Evolutionary conservation across 2,329 filamentous ascomycete species (phyloP).

Genomic region (Pseudofabraea citricarpa): DNA sequence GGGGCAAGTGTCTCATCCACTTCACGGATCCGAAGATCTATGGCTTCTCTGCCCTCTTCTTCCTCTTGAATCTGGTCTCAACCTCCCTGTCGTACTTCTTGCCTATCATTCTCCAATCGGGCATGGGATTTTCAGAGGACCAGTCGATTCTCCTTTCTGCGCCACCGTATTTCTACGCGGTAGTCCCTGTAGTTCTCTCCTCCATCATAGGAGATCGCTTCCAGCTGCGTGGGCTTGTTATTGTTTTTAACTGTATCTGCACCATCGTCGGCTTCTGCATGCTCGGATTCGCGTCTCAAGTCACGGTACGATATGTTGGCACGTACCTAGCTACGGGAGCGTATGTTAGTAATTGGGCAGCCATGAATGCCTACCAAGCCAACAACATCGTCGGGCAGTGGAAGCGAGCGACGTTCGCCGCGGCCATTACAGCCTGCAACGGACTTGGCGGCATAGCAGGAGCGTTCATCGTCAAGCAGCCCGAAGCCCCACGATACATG

Average conservation of each 20-base stretch:
- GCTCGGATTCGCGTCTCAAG: constrained; percentile 23
- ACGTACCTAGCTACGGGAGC: constrained; percentile 55
- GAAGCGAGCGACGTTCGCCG: constrained; percentile 78
- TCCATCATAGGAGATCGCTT: constrained; percentile 56
- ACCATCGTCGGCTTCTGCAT: constrained; percentile 24
- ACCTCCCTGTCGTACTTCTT: constrained; percentile 79
- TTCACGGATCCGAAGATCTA: constrained; percentile 55
- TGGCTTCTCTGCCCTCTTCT: constrained; percentile 57
- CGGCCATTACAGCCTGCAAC: constrained; percentile 71
- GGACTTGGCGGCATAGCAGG: constrained; percentile 77
- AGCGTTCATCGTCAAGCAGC: constrained; percentile 57
- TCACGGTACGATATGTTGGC: constrained; percentile 25
- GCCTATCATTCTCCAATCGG: constrained; percentile 63
- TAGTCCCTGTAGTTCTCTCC: constrained; percentile 39
- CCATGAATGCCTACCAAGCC: constrained; percentile 73
- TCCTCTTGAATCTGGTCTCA: constrained; percentile 65
- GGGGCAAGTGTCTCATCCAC: constrained; percentile 45
- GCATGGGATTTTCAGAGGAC: constrained; percentile 49
- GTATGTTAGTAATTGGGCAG: constrained; percentile 74
- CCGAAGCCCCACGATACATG: constrained; percentile 57
- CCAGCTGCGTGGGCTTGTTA: constrained; percentile 30
- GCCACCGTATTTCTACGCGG: constrained; percentile 45
- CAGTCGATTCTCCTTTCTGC: constrained; percentile 50
- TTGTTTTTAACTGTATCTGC: constrained; percentile 25
- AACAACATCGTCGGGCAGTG: constrained; percentile 88